These are phyloP conservation scores for Ambrosia artemisiifolia DNA, from an alignment of 129 eudicot genomes.

Conservation along the genomic window DNA sequence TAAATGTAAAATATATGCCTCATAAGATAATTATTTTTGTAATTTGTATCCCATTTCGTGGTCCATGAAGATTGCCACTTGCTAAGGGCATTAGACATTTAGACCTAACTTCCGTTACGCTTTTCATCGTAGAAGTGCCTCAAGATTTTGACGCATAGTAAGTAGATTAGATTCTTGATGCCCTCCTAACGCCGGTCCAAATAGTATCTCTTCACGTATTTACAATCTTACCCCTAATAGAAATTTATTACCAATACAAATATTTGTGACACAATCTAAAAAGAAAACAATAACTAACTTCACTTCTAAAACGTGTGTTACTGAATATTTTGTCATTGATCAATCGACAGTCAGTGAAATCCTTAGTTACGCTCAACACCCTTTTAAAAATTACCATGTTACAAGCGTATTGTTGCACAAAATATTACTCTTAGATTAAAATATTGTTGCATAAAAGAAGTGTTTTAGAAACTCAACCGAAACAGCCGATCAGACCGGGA, in stretches of 20 bases:
- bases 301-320: too few species aligned
- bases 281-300: too few species aligned
- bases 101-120: conserved; percentile 11
- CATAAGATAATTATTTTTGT: background rate
- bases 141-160: background rate
- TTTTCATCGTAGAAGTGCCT: background rate
- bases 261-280: too few species aligned
- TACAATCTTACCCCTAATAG: too few species aligned
- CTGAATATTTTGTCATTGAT: background rate
- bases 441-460: too few species aligned
- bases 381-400: too few species aligned
- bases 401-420: too few species aligned
- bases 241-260: too few species aligned
- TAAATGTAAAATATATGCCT: background rate
- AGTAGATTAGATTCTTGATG: background rate
- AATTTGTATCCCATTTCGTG: conserved; percentile 10
- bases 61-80: conserved; percentile 18
- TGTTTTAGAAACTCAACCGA: too few species aligned
- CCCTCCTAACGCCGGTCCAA: background rate
- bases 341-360: background rate
- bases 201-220: background rate
- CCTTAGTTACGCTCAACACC: too few species aligned
- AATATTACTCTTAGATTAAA: too few species aligned
- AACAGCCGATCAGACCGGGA: too few species aligned
- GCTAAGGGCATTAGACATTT: conserved; percentile 5